Evolutionary conservation across 306 rosid genomes (phyloP), one percentile per base, ranked within the genome.

Genomic region (Trifolium pratense): DNA sequence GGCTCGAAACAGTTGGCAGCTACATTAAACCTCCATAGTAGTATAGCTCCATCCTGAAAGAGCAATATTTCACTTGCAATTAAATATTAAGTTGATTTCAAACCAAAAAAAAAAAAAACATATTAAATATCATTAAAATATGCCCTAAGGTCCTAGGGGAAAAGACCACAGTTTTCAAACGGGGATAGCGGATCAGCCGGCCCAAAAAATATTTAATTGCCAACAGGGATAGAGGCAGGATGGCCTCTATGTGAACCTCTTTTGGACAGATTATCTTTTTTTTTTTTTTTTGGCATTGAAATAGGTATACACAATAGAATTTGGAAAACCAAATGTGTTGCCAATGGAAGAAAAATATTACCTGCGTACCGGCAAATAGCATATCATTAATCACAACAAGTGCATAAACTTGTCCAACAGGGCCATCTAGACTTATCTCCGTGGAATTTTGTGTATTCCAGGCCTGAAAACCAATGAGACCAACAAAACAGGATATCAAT

Each of bases 281-380:
- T n/a, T n/a, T 15, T 48, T n/a, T 1, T n/a, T n/a, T n/a, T n/a
- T n/a, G n/a, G 21, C 55, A 48, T 48, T 48, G 10, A 55, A 55
- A 55, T 21, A 20, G 60, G 60, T 53, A 53, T 23, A 53, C 3
- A 21, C 2, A 53, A 20, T 6, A 79, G 45, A 51, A 66, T 26
- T 75, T 42, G 42, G 61, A 74, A 37, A 51, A 36, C 53, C 71
- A 68, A 53, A 74, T 16, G 21, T 10, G 20, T 42, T 62, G 64
- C n/a, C 40, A 66, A 61, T n/a, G 56, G 63, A 45, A 43, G 23
- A 53, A 68, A 64, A 68, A 18, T 59, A 75, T 63, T 88, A 94
- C 98, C 98, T 94, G 98, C 4, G 89, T 91, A 70, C 97, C 98
- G 74, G 97, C 97, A 88, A 94, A 91, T 74, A 94, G 97, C 86